phyloP scores from a whole-genome alignment of 1,284 basidiomycete genomes.

The Cutaneotrichosporon sp. region DNA sequence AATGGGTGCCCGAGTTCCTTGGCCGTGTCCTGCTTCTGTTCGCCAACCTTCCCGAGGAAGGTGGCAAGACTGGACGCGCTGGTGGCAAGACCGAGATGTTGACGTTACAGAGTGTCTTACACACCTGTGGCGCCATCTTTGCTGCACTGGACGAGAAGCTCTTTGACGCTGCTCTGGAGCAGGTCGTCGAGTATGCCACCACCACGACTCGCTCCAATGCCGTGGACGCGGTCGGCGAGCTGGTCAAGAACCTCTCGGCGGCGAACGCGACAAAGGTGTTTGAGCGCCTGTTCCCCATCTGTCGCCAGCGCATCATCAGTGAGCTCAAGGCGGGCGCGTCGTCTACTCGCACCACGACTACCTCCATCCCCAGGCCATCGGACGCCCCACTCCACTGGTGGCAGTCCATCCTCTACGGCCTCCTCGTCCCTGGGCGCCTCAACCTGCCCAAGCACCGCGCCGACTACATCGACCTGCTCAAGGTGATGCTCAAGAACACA shows the following conservation, averaged over 20 bases:
- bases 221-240: slow-evolving; percentile 84
- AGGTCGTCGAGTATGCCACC: slow-evolving; percentile 77
- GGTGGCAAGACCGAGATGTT: slow-evolving; percentile 54
- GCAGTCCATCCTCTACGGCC: slow-evolving; percentile 45
- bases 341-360: slow-evolving; percentile 84
- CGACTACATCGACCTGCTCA: slow-evolving; percentile 63
- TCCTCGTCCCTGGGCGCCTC: slow-evolving; percentile 42
- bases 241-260: slow-evolving; percentile 82
- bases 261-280: slow-evolving; percentile 76
- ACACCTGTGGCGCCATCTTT: slow-evolving; percentile 65
- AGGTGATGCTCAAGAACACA: slow-evolving; percentile 72
- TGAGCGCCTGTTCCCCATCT: slow-evolving; percentile 76
- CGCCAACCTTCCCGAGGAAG: slow-evolving; percentile 88
- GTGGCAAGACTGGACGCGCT: slow-evolving; percentile 50
- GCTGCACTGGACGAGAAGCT: slow-evolving; percentile 83
- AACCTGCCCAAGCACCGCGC: slow-evolving; percentile 31
- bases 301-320: slow-evolving; percentile 74
- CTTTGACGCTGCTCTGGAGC: slow-evolving; percentile 80
- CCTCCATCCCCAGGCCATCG: slow-evolving; percentile 75
- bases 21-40: slow-evolving; percentile 82
- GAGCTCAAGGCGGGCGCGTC: slow-evolving; percentile 92
- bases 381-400: slow-evolving; percentile 94
- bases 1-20: slow-evolving; percentile 89
- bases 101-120: slow-evolving; percentile 41
- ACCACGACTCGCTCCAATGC: slow-evolving; percentile 84